Evolutionary conservation across 164 flowering plant genomes (phyloP), one percentile per base, ranked within the genome.

Genomic region (Pachysandra terminalis): DNA sequence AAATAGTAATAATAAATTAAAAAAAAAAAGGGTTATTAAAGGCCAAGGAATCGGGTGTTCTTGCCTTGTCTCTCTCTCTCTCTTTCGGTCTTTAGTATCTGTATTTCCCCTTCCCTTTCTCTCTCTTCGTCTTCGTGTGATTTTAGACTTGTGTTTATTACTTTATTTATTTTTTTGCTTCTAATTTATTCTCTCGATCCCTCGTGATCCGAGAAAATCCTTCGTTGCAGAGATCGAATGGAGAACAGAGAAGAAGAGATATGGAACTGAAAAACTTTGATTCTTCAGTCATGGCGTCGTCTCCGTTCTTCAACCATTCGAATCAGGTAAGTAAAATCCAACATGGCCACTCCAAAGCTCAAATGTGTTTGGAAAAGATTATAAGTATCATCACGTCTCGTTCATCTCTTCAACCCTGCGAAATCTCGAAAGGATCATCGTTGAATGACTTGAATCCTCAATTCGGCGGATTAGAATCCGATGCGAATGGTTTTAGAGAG

Each of bases 281-380:
- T 16, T 63, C 54, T 8, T 14, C 35, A 54, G 24, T 63, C 65
- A 72, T 72, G 75, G 70, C 67, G 51, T 59, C 63, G 41, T 1
- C 66, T 37, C 21, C 58, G n/a, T 24, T 41, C 27, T 22, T 55
- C 35, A 49, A 35, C 19, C 24, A 8, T 41, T n/a, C 67, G 7
- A 60, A 60, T 51, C 67, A 41, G 61, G 75, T 66, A 63, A 28
- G 74, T 53, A 67, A 25, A 24, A 35, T n/a, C 60, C 64, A 45
- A 1, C 51, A 35, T 53, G 59, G 78, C 16, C 55, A 74, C 60
- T 80, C 87, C 48, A 81, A 69, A 35, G 66, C 83, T 25, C 87
- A 84, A 67, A 54, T 61, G 57, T 68, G 74, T 9, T 61, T 81
- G 21, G 27, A 61, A 53, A 84, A 78, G 74, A 84, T 84, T 68